Percentiles rank a stretch among this genome's conserved stretches.
Conservation (phyloP, 352 stramenopile genomes). For the Phytophthora chlamydospora region DNA sequence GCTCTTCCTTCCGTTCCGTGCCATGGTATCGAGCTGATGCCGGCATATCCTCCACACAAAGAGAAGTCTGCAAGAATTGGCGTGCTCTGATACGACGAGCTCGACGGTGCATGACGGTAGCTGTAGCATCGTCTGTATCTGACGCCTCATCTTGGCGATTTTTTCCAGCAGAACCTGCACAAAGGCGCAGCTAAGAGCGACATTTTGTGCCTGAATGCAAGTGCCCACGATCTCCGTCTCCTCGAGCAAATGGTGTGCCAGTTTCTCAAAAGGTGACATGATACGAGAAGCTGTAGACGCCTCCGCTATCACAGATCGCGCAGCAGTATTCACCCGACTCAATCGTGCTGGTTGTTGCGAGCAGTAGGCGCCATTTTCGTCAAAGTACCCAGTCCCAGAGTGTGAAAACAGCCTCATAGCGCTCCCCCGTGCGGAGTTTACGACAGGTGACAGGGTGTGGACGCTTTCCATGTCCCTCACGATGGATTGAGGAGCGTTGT, state of each 20-base stretch:
- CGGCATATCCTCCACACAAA: slow-evolving; percentile 74
- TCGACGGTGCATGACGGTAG: slow-evolving; percentile 44
- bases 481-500: slow-evolving; percentile 29
- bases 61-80: slow-evolving; percentile 56
- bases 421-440: slow-evolving; percentile 15
- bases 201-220: slow-evolving; percentile 70
- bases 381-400: slow-evolving; percentile 19
- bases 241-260: slow-evolving; percentile 75
- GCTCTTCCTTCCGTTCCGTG: slow-evolving; percentile 36
- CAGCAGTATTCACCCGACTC: background rate
- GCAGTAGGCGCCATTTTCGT: slow-evolving; percentile 24
- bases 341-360: slow-evolving; percentile 5
- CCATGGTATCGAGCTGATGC: slow-evolving; percentile 58
- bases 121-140: slow-evolving; percentile 40
- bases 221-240: slow-evolving; percentile 71
- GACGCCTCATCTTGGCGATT: slow-evolving; percentile 48
- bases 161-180: slow-evolving; percentile 73
- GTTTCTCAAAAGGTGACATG: slow-evolving; percentile 69
- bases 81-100: slow-evolving; percentile 58
- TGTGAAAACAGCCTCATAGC: background rate
- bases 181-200: slow-evolving; percentile 61
- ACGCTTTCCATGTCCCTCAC: slow-evolving; percentile 24
- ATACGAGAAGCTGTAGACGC: slow-evolving; percentile 6
- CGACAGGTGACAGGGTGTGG: background rate
- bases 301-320: background rate